These are phyloP conservation scores for Pleurotus platypus DNA, from an alignment of 768 basidiomycete species.

Conservation along the genomic window DNA sequence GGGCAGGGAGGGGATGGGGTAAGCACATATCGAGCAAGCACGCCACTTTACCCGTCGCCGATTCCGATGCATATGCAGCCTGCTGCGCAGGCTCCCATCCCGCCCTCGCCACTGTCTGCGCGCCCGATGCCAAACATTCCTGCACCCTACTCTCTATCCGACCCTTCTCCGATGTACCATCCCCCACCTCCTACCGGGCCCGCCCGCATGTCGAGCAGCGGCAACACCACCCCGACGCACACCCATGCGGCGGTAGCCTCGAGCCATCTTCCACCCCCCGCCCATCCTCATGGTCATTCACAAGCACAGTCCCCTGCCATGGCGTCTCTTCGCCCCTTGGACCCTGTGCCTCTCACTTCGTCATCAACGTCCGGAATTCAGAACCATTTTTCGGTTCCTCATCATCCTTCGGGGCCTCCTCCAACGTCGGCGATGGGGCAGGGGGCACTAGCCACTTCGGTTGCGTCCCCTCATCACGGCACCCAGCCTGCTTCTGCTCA, in stretches of 20 bases:
- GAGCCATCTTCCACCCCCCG: conserved; percentile 12
- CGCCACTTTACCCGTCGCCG: conserved; percentile 9
- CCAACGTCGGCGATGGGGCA: conserved; percentile 12
- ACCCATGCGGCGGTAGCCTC: conserved; percentile 4
- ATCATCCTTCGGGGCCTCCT: conserved; percentile 11
- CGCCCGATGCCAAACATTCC: conserved; percentile 9
- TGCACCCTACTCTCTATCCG: conserved; percentile 12
- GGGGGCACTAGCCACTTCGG: not conserved
- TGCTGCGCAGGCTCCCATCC: not conserved
- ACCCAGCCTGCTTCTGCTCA: not conserved
- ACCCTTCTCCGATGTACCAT: conserved; percentile 12
- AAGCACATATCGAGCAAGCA: conserved; percentile 15
- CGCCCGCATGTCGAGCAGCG: conserved; percentile 13
- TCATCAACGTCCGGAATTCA: conserved; percentile 10
- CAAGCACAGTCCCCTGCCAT: conserved; percentile 22
- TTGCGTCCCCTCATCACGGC: conserved; percentile 3
- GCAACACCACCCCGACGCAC: conserved; percentile 6
- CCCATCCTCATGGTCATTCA: conserved; percentile 17
- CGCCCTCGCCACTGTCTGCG: conserved; percentile 6
- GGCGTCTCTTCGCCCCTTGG: conserved; percentile 25
- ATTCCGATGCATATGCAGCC: not conserved
- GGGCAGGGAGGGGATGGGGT: not conserved
- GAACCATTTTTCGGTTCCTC: conserved; percentile 6
- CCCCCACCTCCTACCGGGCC: conserved; percentile 21
- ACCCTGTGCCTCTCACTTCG: conserved; percentile 17